Base-by-base conservation (phyloP, 208 protist genomes). In the Wallacemonas sp. region DNA sequence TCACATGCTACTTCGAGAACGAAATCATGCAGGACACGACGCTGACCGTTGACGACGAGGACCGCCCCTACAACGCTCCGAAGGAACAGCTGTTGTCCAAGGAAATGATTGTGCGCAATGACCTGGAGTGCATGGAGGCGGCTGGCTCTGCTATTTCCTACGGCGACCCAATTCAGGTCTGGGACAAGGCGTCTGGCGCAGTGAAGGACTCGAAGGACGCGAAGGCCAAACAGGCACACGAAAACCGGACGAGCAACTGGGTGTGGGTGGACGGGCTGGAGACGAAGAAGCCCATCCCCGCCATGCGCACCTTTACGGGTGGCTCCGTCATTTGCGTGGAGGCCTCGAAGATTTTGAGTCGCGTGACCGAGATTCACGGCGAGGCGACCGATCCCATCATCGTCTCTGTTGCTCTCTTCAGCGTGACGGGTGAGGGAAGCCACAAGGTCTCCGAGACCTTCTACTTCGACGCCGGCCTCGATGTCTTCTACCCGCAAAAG, bases 391-490 rank as follows among this genome's bases (percentile, higher is more conserved):
- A 96, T 66, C 90, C 90, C 0, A 41, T 96, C 3, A 70, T 94
- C 58, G 34, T 93, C 9, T 67, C 86, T 17, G 73, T 75, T 1
- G 67, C 79, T 0, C 63, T 96, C 33, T 96, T 80, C 73, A 82
- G 79, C 70, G 57, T 91, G 36, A 69, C 65, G 14, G 65, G 79
- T 1, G 64, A 46, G n/a, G 69, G 63, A 12, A 79, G 76, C 12
- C 68, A 69, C 26, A 93, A 93, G 63, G 84, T 96, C 0, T 88
- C 87, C 1, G 90, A 96, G 54, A 92, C 87, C 27, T 96, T 96
- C 58, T 96, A 89, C 77, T 96, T 96, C 69, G 85, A 88, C 63
- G 79, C 78, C 32, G 79, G 55, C 26, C 70, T 92, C 24, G 87
- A 93, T 24, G 80, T 92, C 58, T 96, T 94, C 67, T 94, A 85